These are phyloP conservation scores for Saccharomyces pastorianus DNA, from an alignment of 1,139 yeast species.

Conservation along the genomic window DNA sequence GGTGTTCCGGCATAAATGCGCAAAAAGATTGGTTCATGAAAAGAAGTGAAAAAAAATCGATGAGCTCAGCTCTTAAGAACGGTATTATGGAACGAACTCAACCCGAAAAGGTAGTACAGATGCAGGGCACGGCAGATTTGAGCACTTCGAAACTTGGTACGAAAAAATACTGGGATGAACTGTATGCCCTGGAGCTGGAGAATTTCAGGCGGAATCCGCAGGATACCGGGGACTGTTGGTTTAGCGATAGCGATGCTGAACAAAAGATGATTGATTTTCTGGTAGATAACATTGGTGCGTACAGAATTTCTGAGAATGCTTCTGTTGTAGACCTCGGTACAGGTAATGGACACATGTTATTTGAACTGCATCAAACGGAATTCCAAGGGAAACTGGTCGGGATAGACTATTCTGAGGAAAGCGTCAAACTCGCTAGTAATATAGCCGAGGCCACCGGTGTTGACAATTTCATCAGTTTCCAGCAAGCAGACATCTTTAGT, in stretches of 20 bases:
- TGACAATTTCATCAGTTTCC: slow-evolving; percentile 34
- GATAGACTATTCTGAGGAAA: slow-evolving; percentile 74
- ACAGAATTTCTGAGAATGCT: slow-evolving; percentile 26
- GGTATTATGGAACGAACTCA: background rate
- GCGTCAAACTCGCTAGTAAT: slow-evolving; percentile 61
- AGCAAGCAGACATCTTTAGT: slow-evolving; percentile 41
- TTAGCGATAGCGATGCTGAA: slow-evolving; percentile 88
- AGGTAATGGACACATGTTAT: slow-evolving; percentile 87
- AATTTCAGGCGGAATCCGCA: slow-evolving; percentile 66
- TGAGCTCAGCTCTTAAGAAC: background rate
- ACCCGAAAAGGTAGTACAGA: slow-evolving; percentile 9
- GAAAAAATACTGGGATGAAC: slow-evolving; percentile 80
- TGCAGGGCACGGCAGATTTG: slow-evolving; percentile 47
- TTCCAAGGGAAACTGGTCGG: slow-evolving; percentile 51
- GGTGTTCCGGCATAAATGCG: background rate
- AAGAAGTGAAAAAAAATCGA: slow-evolving; percentile 1
- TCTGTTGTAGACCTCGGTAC: slow-evolving; percentile 79
- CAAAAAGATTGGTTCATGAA: background rate
- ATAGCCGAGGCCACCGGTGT: slow-evolving; percentile 41
- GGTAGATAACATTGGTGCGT: slow-evolving; percentile 35
- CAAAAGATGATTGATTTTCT: slow-evolving; percentile 66
- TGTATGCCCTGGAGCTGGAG: slow-evolving; percentile 61
- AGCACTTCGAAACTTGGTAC: slow-evolving; percentile 74
- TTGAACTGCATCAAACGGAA: slow-evolving; percentile 58
- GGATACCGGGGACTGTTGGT: slow-evolving; percentile 96